Base-by-base conservation (phyloP, 768 basidiomycete species). In the Cystofilobasidium capitatum region DNA sequence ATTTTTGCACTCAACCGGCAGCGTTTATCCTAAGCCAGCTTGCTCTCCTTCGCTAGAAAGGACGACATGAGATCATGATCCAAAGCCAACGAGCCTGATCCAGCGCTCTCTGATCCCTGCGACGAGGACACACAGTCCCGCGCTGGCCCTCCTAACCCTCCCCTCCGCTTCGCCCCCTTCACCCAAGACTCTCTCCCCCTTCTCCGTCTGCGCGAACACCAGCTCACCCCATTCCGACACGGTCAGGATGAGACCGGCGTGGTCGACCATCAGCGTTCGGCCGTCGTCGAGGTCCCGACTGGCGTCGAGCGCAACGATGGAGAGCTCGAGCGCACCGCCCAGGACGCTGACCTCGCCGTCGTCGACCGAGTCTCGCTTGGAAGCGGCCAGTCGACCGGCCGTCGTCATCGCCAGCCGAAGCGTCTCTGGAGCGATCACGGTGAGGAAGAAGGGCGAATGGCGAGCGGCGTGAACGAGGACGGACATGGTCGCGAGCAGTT, bases 331-430 rank as follows among this genome's bases (percentile, higher is more conserved):
- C 9, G 88, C 82, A 3, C 86, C 81, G 0, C 83, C 84, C 17
- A 94, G 79, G 12, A 94, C 84, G 0, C 85, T 82, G 0, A 88
- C 88, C 35, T 69, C 65, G 22, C 70, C 69, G 20, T 31, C 69
- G 0, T 69, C 69, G 51, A 70, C 75, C 16, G 79, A 33, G 36
- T 72, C 73, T 20, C 74, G 36, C 37, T 71, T 70, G 8, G 70
- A 54, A 44, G 80, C 79, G 9, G 78, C 74, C 14, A 65, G 66
- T 57, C 82, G 80, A 8, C 85, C 85, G 0, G 91, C 90, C 36
- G 94, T 71, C 0, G 87, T 86, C 29, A 92, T 78, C 0, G 90
- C 90, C 26, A 98, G 80, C 73, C 94, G 90, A 62, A 98, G 77
- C 5, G 86, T 80, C 70, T 89, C 86, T 0, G 92, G 91, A 3